Evolutionary conservation across 805 yeast species (phyloP).

Genomic region (Kodamaea fukazawae): DNA sequence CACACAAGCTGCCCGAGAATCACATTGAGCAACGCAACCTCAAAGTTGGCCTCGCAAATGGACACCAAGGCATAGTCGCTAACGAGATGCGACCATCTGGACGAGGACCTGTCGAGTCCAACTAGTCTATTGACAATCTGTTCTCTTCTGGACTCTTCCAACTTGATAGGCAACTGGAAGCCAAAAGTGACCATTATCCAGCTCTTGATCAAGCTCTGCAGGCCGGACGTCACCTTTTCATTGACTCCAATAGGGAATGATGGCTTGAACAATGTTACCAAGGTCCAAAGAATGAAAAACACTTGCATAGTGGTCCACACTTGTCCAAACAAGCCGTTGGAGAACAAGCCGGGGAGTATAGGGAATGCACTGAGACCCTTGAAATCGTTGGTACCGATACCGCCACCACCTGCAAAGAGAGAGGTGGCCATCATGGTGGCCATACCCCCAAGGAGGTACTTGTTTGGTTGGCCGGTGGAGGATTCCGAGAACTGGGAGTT

Average conservation of each 20-base stretch:
- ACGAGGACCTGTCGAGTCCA: constrained; percentile 11
- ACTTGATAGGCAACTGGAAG: constrained; percentile 24
- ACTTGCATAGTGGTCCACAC: constrained; percentile 11
- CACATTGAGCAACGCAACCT: constrained; percentile 30
- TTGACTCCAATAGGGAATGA: neutral
- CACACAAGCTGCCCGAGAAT: constrained; percentile 27
- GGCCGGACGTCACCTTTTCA: neutral
- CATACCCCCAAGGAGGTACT: constrained; percentile 59
- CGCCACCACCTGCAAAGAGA: constrained; percentile 41
- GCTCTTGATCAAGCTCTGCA: constrained; percentile 11
- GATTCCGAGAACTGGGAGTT: constrained; percentile 9
- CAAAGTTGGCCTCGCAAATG: constrained; percentile 31
- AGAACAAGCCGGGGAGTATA: constrained; percentile 13
- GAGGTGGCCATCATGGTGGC: constrained; percentile 65
- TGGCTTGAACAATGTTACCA: constrained; percentile 13
- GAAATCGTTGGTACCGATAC: constrained; percentile 35
- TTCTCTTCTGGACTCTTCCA: constrained; percentile 15
- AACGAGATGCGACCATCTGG: constrained; percentile 14
- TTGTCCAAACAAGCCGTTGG: constrained; percentile 5
- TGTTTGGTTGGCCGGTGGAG: constrained; percentile 19
- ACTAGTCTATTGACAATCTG: constrained; percentile 17
- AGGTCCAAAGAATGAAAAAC: constrained; percentile 12
- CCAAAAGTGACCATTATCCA: constrained; percentile 31
- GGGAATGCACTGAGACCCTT: constrained; percentile 51
- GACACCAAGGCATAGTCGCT: constrained; percentile 28